phyloP scores from a whole-genome alignment of 164 flowering plant species.

The Magnolia officinalis region DNA sequence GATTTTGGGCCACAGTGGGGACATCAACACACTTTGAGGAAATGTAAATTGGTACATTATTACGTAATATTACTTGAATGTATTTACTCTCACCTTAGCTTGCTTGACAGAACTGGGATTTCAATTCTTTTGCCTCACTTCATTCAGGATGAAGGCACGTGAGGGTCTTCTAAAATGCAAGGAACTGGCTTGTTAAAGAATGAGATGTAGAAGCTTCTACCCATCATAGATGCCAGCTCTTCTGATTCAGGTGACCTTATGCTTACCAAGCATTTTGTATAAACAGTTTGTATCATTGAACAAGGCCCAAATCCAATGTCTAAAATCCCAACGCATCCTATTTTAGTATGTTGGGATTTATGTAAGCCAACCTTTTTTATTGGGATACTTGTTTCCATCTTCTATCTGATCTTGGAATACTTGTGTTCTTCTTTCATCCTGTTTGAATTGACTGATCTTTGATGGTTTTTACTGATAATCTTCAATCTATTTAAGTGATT shows the following conservation, averaged over 20 bases:
- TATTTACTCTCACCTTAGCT: slow-evolving; percentile 18
- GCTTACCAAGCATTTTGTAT: no score
- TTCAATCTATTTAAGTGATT: no score
- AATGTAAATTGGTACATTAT: slow-evolving; percentile 84
- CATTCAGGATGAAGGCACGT: slow-evolving; percentile 94
- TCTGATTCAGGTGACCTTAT: slow-evolving; percentile 91
- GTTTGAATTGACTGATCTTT: no score
- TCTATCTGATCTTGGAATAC: no score
- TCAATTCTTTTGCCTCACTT: slow-evolving; percentile 13
- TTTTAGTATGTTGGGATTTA: no score
- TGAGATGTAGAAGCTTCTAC: slow-evolving; percentile 90
- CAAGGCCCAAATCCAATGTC: no score
- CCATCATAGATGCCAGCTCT: slow-evolving; percentile 95
- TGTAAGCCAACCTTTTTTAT: no score
- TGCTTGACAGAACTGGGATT: slow-evolving; percentile 25
- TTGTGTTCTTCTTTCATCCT: no score
- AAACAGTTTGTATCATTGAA: no score
- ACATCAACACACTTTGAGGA: slow-evolving; percentile 95
- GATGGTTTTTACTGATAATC: no score
- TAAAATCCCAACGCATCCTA: no score
- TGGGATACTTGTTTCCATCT: no score
- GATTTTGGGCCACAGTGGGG: slow-evolving; percentile 95
- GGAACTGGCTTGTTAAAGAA: slow-evolving; percentile 75
- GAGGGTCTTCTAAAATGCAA: slow-evolving; percentile 93
- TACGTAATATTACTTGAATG: slow-evolving; percentile 55